A percentile compares a stretch with the other conserved stretches of the same genome.
Evolutionary conservation across 129 eudicot species (phyloP).

Genomic region (Scalesia atractyloides): DNA sequence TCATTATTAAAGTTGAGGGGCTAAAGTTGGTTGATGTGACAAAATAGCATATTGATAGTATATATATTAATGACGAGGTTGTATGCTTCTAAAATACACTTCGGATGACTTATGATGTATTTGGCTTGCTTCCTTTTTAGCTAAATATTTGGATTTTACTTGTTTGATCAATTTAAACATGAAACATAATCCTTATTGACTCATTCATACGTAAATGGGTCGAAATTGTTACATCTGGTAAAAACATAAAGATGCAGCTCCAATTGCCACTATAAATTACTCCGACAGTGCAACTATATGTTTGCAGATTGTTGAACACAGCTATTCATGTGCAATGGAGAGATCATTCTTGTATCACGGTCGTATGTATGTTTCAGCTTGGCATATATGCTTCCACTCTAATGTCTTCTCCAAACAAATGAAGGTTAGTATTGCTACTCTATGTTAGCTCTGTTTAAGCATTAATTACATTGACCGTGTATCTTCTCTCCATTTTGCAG

Average conservation of each 20-base stretch:
- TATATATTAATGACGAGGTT: not conserved
- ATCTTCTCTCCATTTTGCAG: slow-evolving; percentile 43
- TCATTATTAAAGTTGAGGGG: too few species aligned
- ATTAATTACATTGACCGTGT: slow-evolving; percentile 20
- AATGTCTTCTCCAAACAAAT: slow-evolving; percentile 91
- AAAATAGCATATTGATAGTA: too few species aligned
- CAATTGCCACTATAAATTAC: slow-evolving; percentile 1
- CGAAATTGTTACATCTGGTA: not conserved
- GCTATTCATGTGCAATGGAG: slow-evolving; percentile 99
- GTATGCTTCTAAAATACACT: not conserved
- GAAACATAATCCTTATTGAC: not conserved
- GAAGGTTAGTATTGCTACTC: slow-evolving; percentile 55
- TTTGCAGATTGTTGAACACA: slow-evolving; percentile 79
- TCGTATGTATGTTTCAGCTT: slow-evolving; percentile 89
- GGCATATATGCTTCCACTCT: slow-evolving; percentile 97
- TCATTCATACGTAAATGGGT: not conserved
- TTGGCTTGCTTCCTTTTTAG: not conserved
- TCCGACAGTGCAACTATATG: slow-evolving; percentile 8
- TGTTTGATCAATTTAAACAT: not conserved
- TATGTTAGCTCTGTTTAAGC: slow-evolving; percentile 12
- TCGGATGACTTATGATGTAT: not conserved
- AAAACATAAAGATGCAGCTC: slow-evolving; percentile 5
- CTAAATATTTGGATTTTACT: not conserved
- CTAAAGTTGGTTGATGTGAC: too few species aligned
- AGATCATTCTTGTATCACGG: slow-evolving; percentile 98